These are phyloP conservation scores for Debaryomyces psychrophilus DNA, from an alignment of 1,139 yeast genomes.

Conservation along the genomic window DNA sequence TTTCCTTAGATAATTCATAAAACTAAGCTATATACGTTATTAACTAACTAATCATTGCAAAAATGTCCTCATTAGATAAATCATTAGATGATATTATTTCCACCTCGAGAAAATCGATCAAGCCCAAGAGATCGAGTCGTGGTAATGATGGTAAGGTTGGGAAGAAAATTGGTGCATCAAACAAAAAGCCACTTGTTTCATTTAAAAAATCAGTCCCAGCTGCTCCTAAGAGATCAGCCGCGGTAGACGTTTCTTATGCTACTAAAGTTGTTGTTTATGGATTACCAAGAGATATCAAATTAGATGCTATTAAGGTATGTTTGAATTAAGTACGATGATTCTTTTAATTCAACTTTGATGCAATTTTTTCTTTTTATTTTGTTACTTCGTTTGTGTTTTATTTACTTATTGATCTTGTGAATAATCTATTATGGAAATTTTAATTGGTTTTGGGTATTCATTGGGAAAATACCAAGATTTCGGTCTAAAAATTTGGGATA, in stretches of 20 bases:
- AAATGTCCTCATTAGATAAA: constrained; percentile 73
- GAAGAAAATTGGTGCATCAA: constrained; percentile 33
- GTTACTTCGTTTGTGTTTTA: constrained; percentile 7
- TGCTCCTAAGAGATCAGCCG: constrained; percentile 34
- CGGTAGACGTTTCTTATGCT: constrained; percentile 59
- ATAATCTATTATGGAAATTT: neutral
- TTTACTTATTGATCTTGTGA: constrained; percentile 10
- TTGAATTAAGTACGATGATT: constrained; percentile 8
- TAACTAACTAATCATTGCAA: constrained; percentile 1
- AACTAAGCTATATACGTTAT: constrained; percentile 1
- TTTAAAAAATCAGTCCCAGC: constrained; percentile 41
- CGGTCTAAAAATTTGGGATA: constrained; percentile 2
- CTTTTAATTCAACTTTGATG: constrained; percentile 10
- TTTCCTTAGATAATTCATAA: neutral
- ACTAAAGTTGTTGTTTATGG: constrained; percentile 77
- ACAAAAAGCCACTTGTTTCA: constrained; percentile 39
- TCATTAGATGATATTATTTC: constrained; percentile 95
- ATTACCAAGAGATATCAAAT: constrained; percentile 77
- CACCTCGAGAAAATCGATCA: constrained; percentile 44
- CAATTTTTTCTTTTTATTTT: constrained; percentile 8
- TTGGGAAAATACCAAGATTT: neutral
- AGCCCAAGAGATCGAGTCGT: constrained; percentile 31
- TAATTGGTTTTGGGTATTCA: constrained; percentile 1
- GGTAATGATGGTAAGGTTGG: constrained; percentile 35
- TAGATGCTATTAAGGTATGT: constrained; percentile 84